Evolutionary conservation across 176 grass and related monocot genomes (phyloP).

Genomic region (Avena sativa): DNA sequence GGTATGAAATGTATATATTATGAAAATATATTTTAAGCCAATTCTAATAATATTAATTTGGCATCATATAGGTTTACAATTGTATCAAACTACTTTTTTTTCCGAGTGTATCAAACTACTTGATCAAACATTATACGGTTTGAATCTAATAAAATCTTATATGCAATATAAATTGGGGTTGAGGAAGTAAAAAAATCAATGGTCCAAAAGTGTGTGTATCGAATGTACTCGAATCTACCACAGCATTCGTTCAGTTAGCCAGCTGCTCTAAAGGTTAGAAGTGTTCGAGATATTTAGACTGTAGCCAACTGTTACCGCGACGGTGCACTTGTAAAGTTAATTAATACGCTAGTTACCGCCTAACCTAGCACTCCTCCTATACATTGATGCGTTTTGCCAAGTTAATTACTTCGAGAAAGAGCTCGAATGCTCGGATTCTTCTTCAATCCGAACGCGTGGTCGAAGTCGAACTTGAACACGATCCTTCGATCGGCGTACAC

Average conservation of each 20-base stretch:
- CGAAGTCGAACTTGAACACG: not conserved
- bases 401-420: not conserved
- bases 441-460: not conserved
- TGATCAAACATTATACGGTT: too few species aligned
- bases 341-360: not conserved
- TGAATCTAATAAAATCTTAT: too few species aligned
- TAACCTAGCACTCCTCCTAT: not conserved
- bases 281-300: not conserved
- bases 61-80: too few species aligned
- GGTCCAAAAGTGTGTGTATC: not conserved
- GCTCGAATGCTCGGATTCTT: not conserved
- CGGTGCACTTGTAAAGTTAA: too few species aligned
- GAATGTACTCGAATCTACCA: constrained; percentile 4
- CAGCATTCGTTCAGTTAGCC: not conserved
- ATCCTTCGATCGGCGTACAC: not conserved
- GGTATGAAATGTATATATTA: too few species aligned
- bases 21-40: too few species aligned
- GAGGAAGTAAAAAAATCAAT: not conserved
- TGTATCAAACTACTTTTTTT: too few species aligned
- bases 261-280: not conserved
- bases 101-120: too few species aligned
- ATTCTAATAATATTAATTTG: too few species aligned
- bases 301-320: not conserved
- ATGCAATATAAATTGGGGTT: too few species aligned
- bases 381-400: not conserved